Evolutionary conservation across 768 basidiomycete species (phyloP).

Genomic region (Collybiopsis luxurians): DNA sequence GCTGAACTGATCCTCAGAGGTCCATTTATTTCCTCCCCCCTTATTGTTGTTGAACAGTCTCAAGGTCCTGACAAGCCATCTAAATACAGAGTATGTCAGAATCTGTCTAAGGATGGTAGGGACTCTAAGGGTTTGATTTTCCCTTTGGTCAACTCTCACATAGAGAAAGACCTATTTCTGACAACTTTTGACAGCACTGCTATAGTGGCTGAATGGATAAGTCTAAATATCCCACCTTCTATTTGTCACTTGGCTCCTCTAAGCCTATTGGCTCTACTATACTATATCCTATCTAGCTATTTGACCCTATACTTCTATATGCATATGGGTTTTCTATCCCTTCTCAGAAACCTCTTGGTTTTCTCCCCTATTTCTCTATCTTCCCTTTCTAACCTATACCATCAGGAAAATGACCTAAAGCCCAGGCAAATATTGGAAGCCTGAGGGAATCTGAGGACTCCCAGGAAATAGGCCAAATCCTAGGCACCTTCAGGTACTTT

Average conservation of each 20-base stretch:
- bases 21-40: constrained; percentile 16
- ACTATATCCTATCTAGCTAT: too few relatives aligned
- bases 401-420: too few relatives aligned
- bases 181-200: constrained; percentile 13
- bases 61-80: constrained; percentile 13
- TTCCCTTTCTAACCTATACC: background rate
- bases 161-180: constrained; percentile 14
- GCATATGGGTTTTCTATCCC: too few relatives aligned
- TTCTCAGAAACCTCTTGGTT: too few relatives aligned
- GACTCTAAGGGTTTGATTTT: background rate
- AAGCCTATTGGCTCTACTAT: too few relatives aligned
- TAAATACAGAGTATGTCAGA: constrained; percentile 15
- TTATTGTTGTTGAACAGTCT: constrained; percentile 11
- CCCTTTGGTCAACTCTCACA: constrained; percentile 11
- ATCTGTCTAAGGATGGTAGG: constrained; percentile 14
- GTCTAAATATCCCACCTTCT: background rate
- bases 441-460: too few relatives aligned
- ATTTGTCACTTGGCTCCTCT: background rate
- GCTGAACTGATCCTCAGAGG: constrained; percentile 13
- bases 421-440: too few relatives aligned
- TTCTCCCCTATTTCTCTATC: too few relatives aligned
- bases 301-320: too few relatives aligned
- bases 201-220: constrained; percentile 12
- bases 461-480: too few relatives aligned
- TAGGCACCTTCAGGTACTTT: too few relatives aligned